Evolutionary conservation across 345 rosid genomes (phyloP).

Genomic region (Syzygium grande): DNA sequence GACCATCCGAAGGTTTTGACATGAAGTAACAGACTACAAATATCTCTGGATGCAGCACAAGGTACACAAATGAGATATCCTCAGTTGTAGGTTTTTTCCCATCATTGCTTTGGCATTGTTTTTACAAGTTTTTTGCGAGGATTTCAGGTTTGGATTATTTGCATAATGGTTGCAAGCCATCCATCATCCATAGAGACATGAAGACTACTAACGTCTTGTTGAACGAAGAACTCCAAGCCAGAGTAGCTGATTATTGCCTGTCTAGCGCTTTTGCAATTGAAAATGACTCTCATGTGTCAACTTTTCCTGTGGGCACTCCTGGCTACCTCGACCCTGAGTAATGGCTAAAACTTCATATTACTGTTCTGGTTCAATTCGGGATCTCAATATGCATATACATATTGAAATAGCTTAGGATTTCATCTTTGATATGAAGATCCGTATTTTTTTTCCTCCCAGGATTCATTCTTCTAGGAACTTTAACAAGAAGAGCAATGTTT

Average conservation of each 20-base stretch:
- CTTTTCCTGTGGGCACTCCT: conserved; percentile 36
- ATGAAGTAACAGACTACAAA: conserved; percentile 22
- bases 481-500: conserved; percentile 42
- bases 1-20: too few relatives aligned
- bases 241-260: conserved; percentile 51
- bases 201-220: conserved; percentile 33
- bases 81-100: too few relatives aligned
- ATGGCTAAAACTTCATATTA: neutral
- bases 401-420: too few relatives aligned
- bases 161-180: too few relatives aligned
- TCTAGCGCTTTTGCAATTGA: conserved; percentile 29
- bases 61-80: neutral
- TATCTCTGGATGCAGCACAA: conserved; percentile 22
- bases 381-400: too few relatives aligned
- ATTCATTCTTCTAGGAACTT: conserved; percentile 2
- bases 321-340: conserved; percentile 44
- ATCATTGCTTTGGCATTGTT: too few relatives aligned
- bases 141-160: too few relatives aligned
- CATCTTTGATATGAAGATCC: too few relatives aligned
- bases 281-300: conserved; percentile 26
- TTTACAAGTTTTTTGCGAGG: too few relatives aligned
- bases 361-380: too few relatives aligned
- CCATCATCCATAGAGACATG: too few relatives aligned
- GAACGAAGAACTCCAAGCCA: conserved; percentile 38
- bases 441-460: neutral